Evolutionary conservation across 208 protist species (phyloP).

Genomic region (Wallacemonas sp.): DNA sequence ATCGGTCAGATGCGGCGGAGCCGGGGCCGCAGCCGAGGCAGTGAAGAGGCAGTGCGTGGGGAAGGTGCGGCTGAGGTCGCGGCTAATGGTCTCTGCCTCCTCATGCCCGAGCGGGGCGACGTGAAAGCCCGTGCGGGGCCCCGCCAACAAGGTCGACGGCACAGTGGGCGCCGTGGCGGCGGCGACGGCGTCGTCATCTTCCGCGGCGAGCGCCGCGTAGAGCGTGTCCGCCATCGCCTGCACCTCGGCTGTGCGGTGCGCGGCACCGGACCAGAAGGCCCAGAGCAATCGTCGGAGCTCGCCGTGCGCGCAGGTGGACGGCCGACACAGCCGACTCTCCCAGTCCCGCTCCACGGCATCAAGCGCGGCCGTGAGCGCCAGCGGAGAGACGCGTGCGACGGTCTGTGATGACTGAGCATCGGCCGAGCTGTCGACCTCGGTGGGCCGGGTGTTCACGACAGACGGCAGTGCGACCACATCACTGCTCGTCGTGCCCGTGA

Average conservation of each 20-base stretch:
- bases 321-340: slow-evolving; percentile 15
- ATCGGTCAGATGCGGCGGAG: neutral
- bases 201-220: slow-evolving; percentile 17
- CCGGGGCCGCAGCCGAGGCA: neutral
- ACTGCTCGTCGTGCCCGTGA: too few relatives aligned
- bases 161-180: neutral
- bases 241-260: slow-evolving; percentile 24
- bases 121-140: slow-evolving; percentile 7
- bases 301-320: slow-evolving; percentile 26
- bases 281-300: slow-evolving; percentile 37
- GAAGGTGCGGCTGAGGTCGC: slow-evolving; percentile 62
- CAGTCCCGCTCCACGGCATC: slow-evolving; percentile 22
- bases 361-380: slow-evolving; percentile 9
- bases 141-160: too few relatives aligned
- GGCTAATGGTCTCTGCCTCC: slow-evolving; percentile 37
- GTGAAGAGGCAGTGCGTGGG: slow-evolving; percentile 62
- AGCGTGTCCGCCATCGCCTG: slow-evolving; percentile 9
- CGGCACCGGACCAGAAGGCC: slow-evolving; percentile 49
- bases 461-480: too few relatives aligned
- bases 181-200: neutral
- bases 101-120: neutral
- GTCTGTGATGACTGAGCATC: too few relatives aligned
- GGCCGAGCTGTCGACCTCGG: neutral
- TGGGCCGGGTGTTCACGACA: too few relatives aligned
- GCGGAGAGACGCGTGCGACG: neutral